Conservation (phyloP, 2,329 filamentous ascomycete genomes). For the Diplodia intermedia region DNA sequence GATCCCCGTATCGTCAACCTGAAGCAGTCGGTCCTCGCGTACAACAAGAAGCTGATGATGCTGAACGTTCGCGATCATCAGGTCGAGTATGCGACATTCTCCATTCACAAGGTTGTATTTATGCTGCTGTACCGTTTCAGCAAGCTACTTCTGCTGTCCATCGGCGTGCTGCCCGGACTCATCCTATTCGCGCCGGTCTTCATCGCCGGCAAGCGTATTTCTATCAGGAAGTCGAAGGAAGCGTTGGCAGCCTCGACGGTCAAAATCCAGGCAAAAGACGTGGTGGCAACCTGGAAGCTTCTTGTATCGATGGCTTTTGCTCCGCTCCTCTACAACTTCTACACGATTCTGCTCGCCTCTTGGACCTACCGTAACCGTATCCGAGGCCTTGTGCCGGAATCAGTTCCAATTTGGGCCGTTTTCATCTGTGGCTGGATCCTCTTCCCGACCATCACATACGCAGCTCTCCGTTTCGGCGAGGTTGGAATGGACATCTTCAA, state of each 20-base stretch:
- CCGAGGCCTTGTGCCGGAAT: conserved; percentile 80
- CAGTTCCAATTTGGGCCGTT: conserved; percentile 79
- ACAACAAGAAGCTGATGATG: conserved; percentile 85
- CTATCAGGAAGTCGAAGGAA: conserved; percentile 48
- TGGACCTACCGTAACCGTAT: conserved; percentile 67
- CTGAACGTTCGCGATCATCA: conserved; percentile 93
- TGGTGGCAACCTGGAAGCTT: conserved; percentile 52
- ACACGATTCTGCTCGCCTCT: conserved; percentile 43
- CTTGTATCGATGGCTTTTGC: conserved; percentile 50
- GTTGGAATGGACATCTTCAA: conserved; percentile 99
- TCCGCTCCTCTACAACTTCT: conserved; percentile 44
- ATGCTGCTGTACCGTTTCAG: conserved; percentile 79
- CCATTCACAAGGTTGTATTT: conserved; percentile 74
- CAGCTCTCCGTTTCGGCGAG: conserved; percentile 91
- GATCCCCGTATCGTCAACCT: conserved; percentile 82
- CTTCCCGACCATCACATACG: conserved; percentile 89
- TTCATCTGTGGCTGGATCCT: conserved; percentile 77
- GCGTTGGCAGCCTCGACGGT: conserved; percentile 51
- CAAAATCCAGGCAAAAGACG: conserved; percentile 50
- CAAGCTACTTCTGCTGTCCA: conserved; percentile 77
- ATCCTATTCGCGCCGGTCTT: conserved; percentile 73
- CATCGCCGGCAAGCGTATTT: conserved; percentile 47
- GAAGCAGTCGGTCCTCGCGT: conserved; percentile 76
- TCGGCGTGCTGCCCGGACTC: conserved; percentile 84
- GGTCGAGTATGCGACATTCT: conserved; percentile 88